Percentiles rank a stretch among this genome's conserved stretches.
phyloP scores from a whole-genome alignment of 1,284 basidiomycete genomes.

The Rugosomyces carneus region DNA sequence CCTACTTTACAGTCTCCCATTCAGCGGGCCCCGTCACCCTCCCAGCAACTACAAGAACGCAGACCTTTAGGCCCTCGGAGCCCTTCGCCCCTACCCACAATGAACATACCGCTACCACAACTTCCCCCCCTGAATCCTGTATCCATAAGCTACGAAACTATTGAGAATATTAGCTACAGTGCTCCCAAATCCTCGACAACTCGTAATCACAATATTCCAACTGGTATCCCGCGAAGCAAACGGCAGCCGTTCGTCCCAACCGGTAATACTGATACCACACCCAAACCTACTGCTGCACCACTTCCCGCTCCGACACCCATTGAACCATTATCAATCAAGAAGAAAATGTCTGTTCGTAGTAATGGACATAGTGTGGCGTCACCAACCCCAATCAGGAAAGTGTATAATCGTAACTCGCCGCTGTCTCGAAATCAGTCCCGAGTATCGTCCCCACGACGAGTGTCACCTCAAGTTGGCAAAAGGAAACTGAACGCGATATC shows the following conservation, averaged over 20 bases:
- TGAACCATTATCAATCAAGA: conserved; percentile 76
- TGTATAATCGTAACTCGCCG: conserved; percentile 41
- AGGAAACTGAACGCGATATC: conserved; percentile 22
- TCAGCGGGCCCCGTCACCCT: conserved; percentile 33
- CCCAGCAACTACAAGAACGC: conserved; percentile 43
- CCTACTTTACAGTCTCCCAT: conserved; percentile 29
- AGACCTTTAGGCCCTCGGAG: conserved; percentile 66
- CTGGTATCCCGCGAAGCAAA: conserved; percentile 60
- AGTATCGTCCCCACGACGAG: conserved; percentile 44
- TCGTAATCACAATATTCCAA: conserved; percentile 27
- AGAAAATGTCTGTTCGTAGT: conserved; percentile 57
- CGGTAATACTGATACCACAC: conserved; percentile 42
- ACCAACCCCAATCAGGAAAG: conserved; percentile 37
- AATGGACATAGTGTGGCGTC: conserved; percentile 26
- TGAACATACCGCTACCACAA: conserved; percentile 28
- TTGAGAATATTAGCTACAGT: conserved; percentile 28
- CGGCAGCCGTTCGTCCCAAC: conserved; percentile 55
- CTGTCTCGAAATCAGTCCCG: conserved; percentile 34
- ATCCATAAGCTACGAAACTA: conserved; percentile 37
- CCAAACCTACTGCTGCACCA: conserved; percentile 31
- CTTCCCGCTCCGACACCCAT: conserved; percentile 31
- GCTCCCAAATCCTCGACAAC: conserved; percentile 26
- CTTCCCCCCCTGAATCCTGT: conserved; percentile 27
- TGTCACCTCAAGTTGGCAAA: conserved; percentile 46
- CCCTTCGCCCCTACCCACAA: conserved; percentile 58